These are phyloP conservation scores for Entrophospora sp. DNA, from an alignment of 192 early-diverging fungal species.

Conservation along the genomic window DNA sequence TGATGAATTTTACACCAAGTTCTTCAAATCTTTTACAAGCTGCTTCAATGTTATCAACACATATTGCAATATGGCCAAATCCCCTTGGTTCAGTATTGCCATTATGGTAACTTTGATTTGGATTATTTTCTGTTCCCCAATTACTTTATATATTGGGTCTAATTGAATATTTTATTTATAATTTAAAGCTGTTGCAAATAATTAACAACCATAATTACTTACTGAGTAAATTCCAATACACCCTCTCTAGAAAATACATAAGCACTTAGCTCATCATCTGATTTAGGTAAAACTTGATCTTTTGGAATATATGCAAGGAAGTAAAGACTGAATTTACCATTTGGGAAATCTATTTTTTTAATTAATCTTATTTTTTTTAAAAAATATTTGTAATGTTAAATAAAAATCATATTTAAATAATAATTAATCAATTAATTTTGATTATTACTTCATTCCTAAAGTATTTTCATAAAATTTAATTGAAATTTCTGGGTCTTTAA, in stretches of 20 bases:
- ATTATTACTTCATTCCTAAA: constrained; percentile 70
- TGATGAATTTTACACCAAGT: constrained; percentile 64
- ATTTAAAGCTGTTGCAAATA: not conserved
- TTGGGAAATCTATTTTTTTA: constrained; percentile 26
- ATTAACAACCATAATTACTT: constrained; percentile 18
- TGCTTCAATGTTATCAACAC: constrained; percentile 69
- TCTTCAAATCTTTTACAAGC: constrained; percentile 68
- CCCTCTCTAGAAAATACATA: constrained; percentile 58
- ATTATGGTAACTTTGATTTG: constrained; percentile 51
- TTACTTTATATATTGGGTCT: constrained; percentile 39
- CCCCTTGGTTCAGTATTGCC: constrained; percentile 69
- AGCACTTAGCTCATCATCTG: constrained; percentile 35
- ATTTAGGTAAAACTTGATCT: constrained; percentile 40
- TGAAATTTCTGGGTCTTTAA: constrained; percentile 72
- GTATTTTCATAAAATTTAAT: constrained; percentile 64
- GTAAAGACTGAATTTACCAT: constrained; percentile 56
- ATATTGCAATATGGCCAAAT: constrained; percentile 75
- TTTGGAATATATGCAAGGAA: constrained; percentile 67
- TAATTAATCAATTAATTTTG: not conserved
- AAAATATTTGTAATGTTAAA: not conserved
- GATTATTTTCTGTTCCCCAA: constrained; percentile 68
- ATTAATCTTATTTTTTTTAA: constrained; percentile 12
- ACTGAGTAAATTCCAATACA: constrained; percentile 78
- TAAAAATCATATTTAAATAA: not conserved
- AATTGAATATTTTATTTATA: not conserved